A percentile compares a stretch with the other conserved stretches of the same genome.
Conservation (phyloP, 139 green algal genomes). For the Bryopsis sp. region DNA sequence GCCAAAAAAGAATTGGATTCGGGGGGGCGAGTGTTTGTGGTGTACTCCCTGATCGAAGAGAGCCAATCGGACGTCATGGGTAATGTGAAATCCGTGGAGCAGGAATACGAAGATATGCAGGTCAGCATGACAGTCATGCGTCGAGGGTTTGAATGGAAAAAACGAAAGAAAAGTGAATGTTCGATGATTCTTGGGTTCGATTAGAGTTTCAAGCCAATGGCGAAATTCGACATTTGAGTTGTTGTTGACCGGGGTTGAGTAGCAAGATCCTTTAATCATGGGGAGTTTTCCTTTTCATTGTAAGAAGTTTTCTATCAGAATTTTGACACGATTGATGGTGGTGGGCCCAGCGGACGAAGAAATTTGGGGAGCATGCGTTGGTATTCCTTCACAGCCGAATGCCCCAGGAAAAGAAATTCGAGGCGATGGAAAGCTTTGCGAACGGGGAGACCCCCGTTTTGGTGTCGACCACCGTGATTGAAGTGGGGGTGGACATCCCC, state of each 20-base stretch:
- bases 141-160: too few relatives aligned
- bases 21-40: conserved; percentile 46
- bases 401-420: conserved; percentile 46
- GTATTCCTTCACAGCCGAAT: conserved; percentile 71
- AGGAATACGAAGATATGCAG: conserved; percentile 34
- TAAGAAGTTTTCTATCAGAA: too few relatives aligned
- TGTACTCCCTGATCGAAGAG: conserved; percentile 46
- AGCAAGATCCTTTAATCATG: too few relatives aligned
- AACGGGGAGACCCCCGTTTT: conserved; percentile 56
- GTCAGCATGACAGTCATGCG: too few relatives aligned
- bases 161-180: too few relatives aligned
- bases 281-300: too few relatives aligned
- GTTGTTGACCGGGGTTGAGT: too few relatives aligned
- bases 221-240: too few relatives aligned
- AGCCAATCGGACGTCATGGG: conserved; percentile 27
- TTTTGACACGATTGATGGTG: too few relatives aligned
- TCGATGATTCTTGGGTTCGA: too few relatives aligned
- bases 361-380: conserved; percentile 25
- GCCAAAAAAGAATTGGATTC: conserved; percentile 46
- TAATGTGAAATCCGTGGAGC: conserved; percentile 34
- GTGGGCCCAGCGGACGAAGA: too few relatives aligned
- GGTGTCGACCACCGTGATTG: conserved; percentile 79
- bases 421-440: conserved; percentile 41
- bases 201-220: too few relatives aligned
- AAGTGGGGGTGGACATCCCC: conserved; percentile 86